A percentile compares a stretch with the other conserved stretches of the same genome.
Evolutionary conservation across 2,329 filamentous ascomycete genomes (phyloP).

Genomic region (Apiospora hydei): DNA sequence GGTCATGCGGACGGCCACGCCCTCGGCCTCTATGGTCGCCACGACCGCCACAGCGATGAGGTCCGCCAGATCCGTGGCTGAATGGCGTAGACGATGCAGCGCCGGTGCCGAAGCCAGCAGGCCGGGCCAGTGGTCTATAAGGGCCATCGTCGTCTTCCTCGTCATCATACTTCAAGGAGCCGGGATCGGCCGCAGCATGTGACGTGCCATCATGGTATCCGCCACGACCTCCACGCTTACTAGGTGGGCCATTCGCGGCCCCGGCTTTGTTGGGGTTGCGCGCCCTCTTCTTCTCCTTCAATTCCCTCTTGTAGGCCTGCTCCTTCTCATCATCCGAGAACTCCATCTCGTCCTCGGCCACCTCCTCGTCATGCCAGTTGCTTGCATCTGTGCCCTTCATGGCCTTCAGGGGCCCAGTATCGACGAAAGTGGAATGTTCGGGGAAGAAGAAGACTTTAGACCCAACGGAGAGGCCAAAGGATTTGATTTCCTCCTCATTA

Average conservation of each 20-base stretch:
- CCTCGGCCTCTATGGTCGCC: conserved; percentile 57
- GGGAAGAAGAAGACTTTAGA: conserved; percentile 81
- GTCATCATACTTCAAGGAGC: conserved; percentile 71
- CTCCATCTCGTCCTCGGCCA: conserved; percentile 84
- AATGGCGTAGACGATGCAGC: conserved; percentile 51
- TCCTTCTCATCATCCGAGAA: conserved; percentile 98
- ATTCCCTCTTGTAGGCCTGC: conserved; percentile 75
- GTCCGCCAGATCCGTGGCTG: conserved; percentile 42
- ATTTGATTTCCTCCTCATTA: conserved; percentile 70
- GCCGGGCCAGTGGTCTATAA: conserved; percentile 75
- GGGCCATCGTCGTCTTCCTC: conserved; percentile 71
- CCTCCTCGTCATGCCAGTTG: conserved; percentile 93
- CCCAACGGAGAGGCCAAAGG: conserved; percentile 72
- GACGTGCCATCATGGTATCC: conserved; percentile 29
- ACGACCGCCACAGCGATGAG: conserved; percentile 46
- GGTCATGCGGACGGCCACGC: conserved; percentile 44
- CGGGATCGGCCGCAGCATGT: conserved; percentile 45
- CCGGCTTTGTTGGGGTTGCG: conserved; percentile 47
- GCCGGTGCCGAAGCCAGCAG: conserved; percentile 65
- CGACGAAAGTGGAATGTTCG: conserved; percentile 81
- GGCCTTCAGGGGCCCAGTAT: conserved; percentile 80
- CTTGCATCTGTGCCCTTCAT: conserved; percentile 92
- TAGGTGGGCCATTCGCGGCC: conserved; percentile 44
- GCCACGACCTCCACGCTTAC: conserved; percentile 33
- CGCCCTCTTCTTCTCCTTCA: conserved; percentile 70